These are phyloP conservation scores for Elaeis guineensis DNA, from an alignment of 176 grass and related monocot species.

Conservation along the genomic window DNA sequence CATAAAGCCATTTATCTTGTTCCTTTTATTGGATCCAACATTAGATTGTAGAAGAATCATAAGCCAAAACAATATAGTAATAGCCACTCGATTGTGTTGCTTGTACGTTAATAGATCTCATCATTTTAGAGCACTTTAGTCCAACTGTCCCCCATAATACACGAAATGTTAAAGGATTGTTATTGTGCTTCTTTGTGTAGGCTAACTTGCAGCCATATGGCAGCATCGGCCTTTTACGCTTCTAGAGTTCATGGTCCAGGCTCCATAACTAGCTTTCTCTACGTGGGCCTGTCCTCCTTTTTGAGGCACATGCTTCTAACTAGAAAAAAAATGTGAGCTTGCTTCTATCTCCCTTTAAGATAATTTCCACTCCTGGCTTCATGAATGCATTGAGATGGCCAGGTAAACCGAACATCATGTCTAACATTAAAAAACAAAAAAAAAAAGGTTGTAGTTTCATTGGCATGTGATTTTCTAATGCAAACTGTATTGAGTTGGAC, in stretches of 20 bases:
- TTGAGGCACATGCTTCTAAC: slow-evolving; percentile 54
- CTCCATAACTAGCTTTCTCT: not conserved
- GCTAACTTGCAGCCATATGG: no score
- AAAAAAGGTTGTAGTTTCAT: not conserved
- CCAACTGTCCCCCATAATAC: no score
- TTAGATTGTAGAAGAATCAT: no score
- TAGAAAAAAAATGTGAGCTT: slow-evolving; percentile 11
- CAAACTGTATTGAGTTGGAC: slow-evolving; percentile 29
- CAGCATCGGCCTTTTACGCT: no score
- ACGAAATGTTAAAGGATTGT: no score
- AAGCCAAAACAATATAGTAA: no score
- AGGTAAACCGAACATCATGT: slow-evolving; percentile 46
- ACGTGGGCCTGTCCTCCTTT: slow-evolving; percentile 48
- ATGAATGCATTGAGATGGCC: slow-evolving; percentile 28
- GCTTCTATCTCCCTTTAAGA: not conserved
- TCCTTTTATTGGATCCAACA: no score
- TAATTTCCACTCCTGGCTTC: not conserved
- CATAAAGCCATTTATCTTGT: no score
- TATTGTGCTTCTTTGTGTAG: no score
- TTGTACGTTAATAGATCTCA: no score
- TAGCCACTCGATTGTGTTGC: no score
- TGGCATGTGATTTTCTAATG: slow-evolving; percentile 50
- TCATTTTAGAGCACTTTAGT: no score
- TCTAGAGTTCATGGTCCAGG: not conserved
- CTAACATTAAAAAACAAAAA: slow-evolving; percentile 24